Percentiles rank a stretch among this genome's conserved stretches.
Conservation (phyloP, 306 rosid genomes). For the Vicia sativa region DNA sequence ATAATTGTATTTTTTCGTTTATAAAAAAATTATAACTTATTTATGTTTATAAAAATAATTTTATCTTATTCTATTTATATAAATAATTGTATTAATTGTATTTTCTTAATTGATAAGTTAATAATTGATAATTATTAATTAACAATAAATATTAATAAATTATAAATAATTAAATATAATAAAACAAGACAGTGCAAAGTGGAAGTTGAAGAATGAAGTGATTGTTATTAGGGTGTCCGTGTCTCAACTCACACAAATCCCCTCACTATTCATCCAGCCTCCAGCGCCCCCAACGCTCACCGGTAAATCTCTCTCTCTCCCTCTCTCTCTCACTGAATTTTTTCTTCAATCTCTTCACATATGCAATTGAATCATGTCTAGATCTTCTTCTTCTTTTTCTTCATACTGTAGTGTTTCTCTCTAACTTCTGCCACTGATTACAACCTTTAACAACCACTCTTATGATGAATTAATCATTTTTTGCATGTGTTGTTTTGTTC, state of each 20-base stretch:
- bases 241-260: slow-evolving; percentile 6
- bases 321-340: not conserved
- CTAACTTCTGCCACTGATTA: too few species aligned
- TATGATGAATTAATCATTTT: not conserved
- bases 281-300: slow-evolving; percentile 22
- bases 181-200: slow-evolving; percentile 2
- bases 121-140: too few species aligned
- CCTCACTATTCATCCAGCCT: slow-evolving; percentile 37
- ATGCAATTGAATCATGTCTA: slow-evolving; percentile 27
- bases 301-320: slow-evolving; percentile 33
- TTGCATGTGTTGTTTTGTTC: slow-evolving; percentile 9
- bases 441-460: slow-evolving; percentile 13
- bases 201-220: slow-evolving; percentile 16
- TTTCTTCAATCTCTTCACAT: not conserved
- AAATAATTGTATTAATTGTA: too few species aligned
- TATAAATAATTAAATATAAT: not conserved
- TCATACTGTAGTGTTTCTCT: not conserved
- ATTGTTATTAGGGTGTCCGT: slow-evolving; percentile 18
- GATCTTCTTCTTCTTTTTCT: slow-evolving; percentile 39
- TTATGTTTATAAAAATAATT: too few species aligned
- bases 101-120: too few species aligned
- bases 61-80: too few species aligned
- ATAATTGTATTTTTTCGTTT: too few species aligned
- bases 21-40: too few species aligned
- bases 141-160: too few species aligned